These are phyloP conservation scores for Xylariales sp. DNA, from an alignment of 2,329 filamentous ascomycete genomes.

Conservation along the genomic window DNA sequence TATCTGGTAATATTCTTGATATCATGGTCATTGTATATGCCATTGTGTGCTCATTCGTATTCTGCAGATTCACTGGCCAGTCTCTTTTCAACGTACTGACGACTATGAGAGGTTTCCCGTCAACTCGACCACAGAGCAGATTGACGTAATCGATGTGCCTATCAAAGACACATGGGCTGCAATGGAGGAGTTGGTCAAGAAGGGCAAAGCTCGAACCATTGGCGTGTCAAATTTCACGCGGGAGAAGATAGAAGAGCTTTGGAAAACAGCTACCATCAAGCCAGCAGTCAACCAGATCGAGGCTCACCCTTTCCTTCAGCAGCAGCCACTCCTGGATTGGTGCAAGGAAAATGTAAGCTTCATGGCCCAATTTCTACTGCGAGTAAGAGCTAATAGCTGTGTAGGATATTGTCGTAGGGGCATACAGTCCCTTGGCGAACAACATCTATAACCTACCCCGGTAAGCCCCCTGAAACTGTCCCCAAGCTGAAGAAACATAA, in stretches of 20 bases:
- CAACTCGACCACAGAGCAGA: slow-evolving; percentile 10
- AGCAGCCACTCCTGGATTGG: slow-evolving; percentile 19
- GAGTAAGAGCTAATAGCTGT: not conserved
- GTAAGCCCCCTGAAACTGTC: slow-evolving; percentile 16
- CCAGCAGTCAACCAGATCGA: slow-evolving; percentile 50
- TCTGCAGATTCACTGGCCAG: slow-evolving; percentile 29
- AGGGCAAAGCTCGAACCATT: slow-evolving; percentile 51
- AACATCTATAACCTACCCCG: slow-evolving; percentile 31
- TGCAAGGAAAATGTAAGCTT: slow-evolving; percentile 10
- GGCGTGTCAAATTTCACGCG: slow-evolving; percentile 57
- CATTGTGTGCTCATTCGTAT: no score
- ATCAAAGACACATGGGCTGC: slow-evolving; percentile 10
- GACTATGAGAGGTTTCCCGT: slow-evolving; percentile 16
- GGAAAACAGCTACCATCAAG: slow-evolving; percentile 40
- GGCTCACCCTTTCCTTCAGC: slow-evolving; percentile 41
- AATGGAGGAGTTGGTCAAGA: slow-evolving; percentile 38
- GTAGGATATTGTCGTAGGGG: slow-evolving; percentile 11
- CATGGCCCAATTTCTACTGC: not conserved
- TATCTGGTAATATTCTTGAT: slow-evolving; percentile 16
- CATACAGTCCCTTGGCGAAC: slow-evolving; percentile 57
- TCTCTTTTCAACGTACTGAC: slow-evolving; percentile 17
- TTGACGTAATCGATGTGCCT: slow-evolving; percentile 22
- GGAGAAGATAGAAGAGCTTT: slow-evolving; percentile 47
- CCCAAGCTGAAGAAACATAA: not conserved
- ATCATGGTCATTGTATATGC: not conserved